Evolutionary conservation across 2,329 filamentous ascomycete species (phyloP).

Genomic region (Magnaporthiopsis incrustans): DNA sequence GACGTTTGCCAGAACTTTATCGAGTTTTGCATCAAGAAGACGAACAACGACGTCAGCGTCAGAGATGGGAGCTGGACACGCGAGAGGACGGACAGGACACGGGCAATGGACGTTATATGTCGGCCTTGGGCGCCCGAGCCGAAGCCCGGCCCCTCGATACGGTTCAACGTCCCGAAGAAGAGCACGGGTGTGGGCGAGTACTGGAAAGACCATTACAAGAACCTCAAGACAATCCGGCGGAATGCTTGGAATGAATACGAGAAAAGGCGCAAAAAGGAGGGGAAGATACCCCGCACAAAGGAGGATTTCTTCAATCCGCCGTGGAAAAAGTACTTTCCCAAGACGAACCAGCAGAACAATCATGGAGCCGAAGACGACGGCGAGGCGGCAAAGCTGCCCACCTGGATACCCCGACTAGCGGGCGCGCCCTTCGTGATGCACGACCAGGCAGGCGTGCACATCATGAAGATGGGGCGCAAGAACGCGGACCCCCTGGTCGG

Average conservation of each 20-base stretch:
- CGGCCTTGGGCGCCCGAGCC: conserved; percentile 26
- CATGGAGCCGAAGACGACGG: not conserved
- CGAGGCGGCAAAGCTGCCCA: conserved; percentile 17
- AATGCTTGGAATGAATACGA: no score
- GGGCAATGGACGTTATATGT: conserved; percentile 29
- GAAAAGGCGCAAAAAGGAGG: no score
- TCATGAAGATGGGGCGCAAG: conserved; percentile 19
- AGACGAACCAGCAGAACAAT: not conserved
- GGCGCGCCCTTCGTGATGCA: conserved; percentile 1
- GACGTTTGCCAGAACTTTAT: conserved; percentile 28
- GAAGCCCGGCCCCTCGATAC: conserved; percentile 5
- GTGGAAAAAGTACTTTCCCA: conserved; percentile 1
- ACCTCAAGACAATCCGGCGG: not conserved
- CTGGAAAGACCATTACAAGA: not conserved
- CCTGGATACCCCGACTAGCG: conserved; percentile 19
- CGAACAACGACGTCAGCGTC: no score
- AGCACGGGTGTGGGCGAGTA: not conserved
- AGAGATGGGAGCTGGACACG: no score
- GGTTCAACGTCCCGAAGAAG: not conserved
- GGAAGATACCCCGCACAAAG: not conserved
- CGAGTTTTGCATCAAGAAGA: conserved; percentile 19
- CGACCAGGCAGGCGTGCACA: conserved; percentile 7
- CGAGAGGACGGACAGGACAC: conserved; percentile 8
- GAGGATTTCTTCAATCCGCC: not conserved
- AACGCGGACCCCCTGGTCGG: conserved; percentile 29